Conservation (phyloP, 2,329 filamentous ascomycete genomes). For the Aspergillus glaucus region DNA sequence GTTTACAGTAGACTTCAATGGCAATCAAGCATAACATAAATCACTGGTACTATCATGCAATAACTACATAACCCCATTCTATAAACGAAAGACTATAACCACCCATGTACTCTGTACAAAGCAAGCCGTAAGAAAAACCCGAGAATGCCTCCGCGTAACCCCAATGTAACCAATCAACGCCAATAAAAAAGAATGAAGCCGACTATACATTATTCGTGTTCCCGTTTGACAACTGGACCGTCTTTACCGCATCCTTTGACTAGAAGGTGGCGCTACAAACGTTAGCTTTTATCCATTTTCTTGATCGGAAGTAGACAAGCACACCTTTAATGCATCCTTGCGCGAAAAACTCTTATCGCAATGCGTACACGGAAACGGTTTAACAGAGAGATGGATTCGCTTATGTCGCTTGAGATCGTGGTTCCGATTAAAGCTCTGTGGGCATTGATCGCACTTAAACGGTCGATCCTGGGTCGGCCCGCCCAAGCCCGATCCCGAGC, state of each 20-base stretch:
- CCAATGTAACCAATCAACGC: too few relatives aligned
- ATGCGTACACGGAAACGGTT: conserved; percentile 84
- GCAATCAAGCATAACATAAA: too few relatives aligned
- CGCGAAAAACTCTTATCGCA: conserved; percentile 97
- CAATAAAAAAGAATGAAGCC: too few relatives aligned
- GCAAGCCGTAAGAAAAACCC: too few relatives aligned
- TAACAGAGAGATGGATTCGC: conserved; percentile 87
- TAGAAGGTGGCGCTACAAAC: conserved; percentile 54
- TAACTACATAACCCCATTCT: too few relatives aligned
- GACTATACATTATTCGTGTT: not conserved
- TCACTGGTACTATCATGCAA: too few relatives aligned
- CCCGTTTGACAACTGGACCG: not conserved
- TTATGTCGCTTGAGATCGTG: conserved; percentile 96
- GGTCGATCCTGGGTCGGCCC: conserved; percentile 67
- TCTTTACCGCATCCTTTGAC: conserved; percentile 62
- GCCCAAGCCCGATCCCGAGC: conserved; percentile 51
- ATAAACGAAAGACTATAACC: too few relatives aligned
- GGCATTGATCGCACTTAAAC: conserved; percentile 89
- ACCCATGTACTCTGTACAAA: too few relatives aligned
- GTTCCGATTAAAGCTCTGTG: conserved; percentile 91
- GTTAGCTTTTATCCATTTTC: not conserved
- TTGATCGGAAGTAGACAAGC: conserved; percentile 21
- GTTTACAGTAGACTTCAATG: too few relatives aligned
- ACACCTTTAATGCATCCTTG: conserved; percentile 94
- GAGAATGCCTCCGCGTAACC: not conserved